Evolutionary conservation across 768 basidiomycete genomes (phyloP).

Genomic region (Auriscalpium orientale): DNA sequence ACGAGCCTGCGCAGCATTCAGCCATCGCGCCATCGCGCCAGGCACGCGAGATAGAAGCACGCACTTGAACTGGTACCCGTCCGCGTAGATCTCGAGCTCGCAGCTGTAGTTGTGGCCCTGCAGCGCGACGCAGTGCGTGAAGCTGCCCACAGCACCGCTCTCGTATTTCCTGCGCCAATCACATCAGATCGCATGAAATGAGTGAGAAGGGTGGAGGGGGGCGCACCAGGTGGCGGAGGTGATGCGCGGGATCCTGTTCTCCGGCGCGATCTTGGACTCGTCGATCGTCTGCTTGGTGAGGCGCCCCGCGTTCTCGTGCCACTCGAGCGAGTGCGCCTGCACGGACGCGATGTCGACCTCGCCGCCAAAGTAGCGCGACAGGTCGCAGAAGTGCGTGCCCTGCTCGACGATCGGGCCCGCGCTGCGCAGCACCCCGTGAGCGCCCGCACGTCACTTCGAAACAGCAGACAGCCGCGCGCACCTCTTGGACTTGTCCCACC

Average conservation of each 20-base stretch:
- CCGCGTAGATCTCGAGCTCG: slow-evolving; percentile 89
- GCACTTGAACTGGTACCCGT: slow-evolving; percentile 84
- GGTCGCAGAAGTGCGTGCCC: slow-evolving; percentile 95
- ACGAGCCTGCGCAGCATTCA: slow-evolving; percentile 48
- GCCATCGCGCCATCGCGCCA: slow-evolving; percentile 3
- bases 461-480: slow-evolving; percentile 16
- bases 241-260: slow-evolving; percentile 89
- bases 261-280: slow-evolving; percentile 75
- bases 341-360: slow-evolving; percentile 83
- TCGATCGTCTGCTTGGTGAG: slow-evolving; percentile 78
- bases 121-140: slow-evolving; percentile 84
- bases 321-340: slow-evolving; percentile 83
- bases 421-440: slow-evolving; percentile 27
- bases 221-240: slow-evolving; percentile 84
- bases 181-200: not conserved
- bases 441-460: not conserved
- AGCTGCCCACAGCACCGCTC: slow-evolving; percentile 86
- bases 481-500: slow-evolving; percentile 94
- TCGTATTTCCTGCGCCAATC: slow-evolving; percentile 73
- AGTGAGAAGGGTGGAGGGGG: not conserved
- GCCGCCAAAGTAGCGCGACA: slow-evolving; percentile 95
- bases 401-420: slow-evolving; percentile 83
- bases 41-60: slow-evolving; percentile 14
- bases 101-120: slow-evolving; percentile 93
- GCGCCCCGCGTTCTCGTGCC: slow-evolving; percentile 82